Evolutionary conservation across 192 early-diverging fungal species (phyloP), one percentile per base, ranked within the genome.

Genomic region (Linnemannia elongata): DNA sequence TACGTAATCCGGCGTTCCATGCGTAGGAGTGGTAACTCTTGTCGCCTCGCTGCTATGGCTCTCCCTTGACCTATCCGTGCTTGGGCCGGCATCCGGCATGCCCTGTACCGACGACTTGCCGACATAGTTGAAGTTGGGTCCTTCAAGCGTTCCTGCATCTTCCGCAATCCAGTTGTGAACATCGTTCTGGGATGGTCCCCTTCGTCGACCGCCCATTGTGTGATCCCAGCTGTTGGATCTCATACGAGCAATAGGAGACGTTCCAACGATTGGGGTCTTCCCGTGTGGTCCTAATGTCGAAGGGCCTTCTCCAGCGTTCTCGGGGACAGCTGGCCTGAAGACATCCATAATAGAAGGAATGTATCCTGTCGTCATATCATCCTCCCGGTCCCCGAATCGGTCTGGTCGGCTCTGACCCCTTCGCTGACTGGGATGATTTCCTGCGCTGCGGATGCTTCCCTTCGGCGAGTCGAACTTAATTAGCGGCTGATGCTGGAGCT

Each of bases 151-250:
- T 24, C 80, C 80, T 9, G 85, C 85, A 44, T 45, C 79, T 24
- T 87, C 85, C 1, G 85, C 79, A 6, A 87, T n/a, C 84, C 84
- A 86, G 1, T 80, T 71, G 35, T 87, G 85, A 63, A 87, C 72
- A n/a, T 81, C 85, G 27, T 78, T 80, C 63, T 81, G 75, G 6
- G 79, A 75, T 39, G 85, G 85, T 69, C 85, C 85, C 22, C 30
- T 6, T 8, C 30, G 36, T 6, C 41, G 49, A 12, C 49, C 1
- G 27, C 24, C 27, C 33, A 73, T 38, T 17, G 42, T 36, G 33
- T 57, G 12, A 75, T 87, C 85, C 76, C 75, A 87, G 35, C 85
- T 87, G 52, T 78, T 87, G 20, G 85, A 87, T 30, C 85, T 60
- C 39, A 74, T 33, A 1, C 80, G 75, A n/a, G 74, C 35, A 13